phyloP scores from a whole-genome alignment of 768 basidiomycete genomes.

The Trametes punicea region DNA sequence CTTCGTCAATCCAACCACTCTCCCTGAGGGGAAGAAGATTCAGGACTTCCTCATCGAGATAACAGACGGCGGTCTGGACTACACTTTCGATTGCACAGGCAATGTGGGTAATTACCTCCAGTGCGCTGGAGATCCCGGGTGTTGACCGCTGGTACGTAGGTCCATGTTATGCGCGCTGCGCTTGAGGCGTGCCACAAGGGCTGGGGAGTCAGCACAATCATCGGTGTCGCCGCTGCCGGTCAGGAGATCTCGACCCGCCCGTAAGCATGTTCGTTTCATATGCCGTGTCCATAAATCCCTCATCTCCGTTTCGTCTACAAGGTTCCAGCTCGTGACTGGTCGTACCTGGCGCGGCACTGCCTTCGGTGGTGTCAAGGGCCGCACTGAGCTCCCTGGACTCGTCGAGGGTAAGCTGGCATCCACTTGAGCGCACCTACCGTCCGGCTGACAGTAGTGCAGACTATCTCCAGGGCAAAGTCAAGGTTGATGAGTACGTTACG shows the following conservation, averaged over 20 bases:
- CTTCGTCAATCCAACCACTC: constrained; percentile 77
- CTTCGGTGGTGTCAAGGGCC: constrained; percentile 97
- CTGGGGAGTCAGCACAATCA: constrained; percentile 95
- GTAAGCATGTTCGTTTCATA: constrained; percentile 21
- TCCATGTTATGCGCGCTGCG: constrained; percentile 90
- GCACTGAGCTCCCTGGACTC: constrained; percentile 91
- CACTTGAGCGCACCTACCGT: background rate
- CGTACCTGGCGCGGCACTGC: constrained; percentile 93
- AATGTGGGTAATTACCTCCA: constrained; percentile 46
- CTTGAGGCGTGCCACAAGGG: constrained; percentile 99
- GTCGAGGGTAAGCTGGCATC: constrained; percentile 66
- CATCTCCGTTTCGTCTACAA: constrained; percentile 21
- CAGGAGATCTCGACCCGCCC: constrained; percentile 56
- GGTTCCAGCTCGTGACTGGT: constrained; percentile 72
- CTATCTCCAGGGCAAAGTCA: constrained; percentile 76
- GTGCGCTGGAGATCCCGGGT: background rate
- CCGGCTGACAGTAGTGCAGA: constrained; percentile 44
- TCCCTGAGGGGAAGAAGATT: constrained; percentile 78
- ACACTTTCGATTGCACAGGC: constrained; percentile 95
- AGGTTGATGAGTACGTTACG: constrained; percentile 95
- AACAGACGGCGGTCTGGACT: constrained; percentile 96
- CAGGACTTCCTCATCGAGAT: constrained; percentile 88
- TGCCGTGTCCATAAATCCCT: background rate
- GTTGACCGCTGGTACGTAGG: constrained; percentile 38
- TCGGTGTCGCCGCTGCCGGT: constrained; percentile 96